Conservation (phyloP, 176 grass and related monocot species). For the Chrysopogon serrulatus region DNA sequence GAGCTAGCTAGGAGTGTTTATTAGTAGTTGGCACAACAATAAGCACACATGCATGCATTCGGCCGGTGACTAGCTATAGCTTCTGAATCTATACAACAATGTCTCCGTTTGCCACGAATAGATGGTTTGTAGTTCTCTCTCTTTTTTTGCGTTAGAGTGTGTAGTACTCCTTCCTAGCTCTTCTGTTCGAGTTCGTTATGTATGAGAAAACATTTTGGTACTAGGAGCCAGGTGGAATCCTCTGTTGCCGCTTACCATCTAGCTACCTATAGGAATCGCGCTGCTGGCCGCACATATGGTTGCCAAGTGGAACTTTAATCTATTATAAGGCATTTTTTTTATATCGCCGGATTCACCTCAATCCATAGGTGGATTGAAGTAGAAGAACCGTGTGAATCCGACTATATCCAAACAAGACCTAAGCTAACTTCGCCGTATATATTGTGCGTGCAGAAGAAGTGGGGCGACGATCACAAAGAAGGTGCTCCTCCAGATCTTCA, state of each 20-base stretch:
- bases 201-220: too few species aligned
- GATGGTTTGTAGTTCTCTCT: not conserved
- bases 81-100: slow-evolving; percentile 16
- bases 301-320: too few species aligned
- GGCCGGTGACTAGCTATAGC: not conserved
- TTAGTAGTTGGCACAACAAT: not conserved
- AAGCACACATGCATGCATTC: not conserved
- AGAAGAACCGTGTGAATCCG: too few species aligned
- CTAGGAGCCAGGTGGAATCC: too few species aligned
- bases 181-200: not conserved
- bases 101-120: not conserved
- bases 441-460: slow-evolving; percentile 46
- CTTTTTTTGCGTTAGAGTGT: too few species aligned
- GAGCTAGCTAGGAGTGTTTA: not conserved
- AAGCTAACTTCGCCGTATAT: too few species aligned
- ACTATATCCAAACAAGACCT: too few species aligned
- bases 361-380: too few species aligned
- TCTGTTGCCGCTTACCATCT: not conserved
- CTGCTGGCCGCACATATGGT: too few species aligned
- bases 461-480: slow-evolving; percentile 46
- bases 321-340: too few species aligned
- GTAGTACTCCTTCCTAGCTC: not conserved
- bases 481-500: slow-evolving; percentile 62
- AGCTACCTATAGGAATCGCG: too few species aligned
- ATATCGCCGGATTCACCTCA: too few species aligned